Conservation (phyloP, 1,284 basidiomycete genomes). For the Earliella scabrosa region DNA sequence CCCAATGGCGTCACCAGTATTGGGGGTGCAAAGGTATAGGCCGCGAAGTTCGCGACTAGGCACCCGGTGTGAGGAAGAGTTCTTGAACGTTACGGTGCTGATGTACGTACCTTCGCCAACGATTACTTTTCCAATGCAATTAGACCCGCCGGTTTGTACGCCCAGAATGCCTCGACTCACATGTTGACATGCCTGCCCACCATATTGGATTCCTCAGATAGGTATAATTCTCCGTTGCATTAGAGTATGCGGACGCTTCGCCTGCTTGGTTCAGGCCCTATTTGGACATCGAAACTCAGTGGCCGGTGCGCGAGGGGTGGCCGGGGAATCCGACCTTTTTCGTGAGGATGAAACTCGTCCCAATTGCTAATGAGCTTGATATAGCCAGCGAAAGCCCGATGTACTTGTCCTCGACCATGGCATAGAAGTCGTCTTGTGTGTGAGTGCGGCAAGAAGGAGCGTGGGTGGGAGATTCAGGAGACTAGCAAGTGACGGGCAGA, state of each 20-base stretch:
- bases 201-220: conserved; percentile 96
- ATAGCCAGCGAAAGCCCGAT: conserved; percentile 89
- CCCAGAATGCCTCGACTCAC: conserved; percentile 55
- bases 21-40: conserved; percentile 97
- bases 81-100: background rate
- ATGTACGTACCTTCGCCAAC: conserved; percentile 78
- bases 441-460: conserved; percentile 14
- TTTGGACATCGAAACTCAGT: background rate
- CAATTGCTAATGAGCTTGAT: conserved; percentile 84
- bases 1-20: conserved; percentile 97
- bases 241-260: conserved; percentile 53
- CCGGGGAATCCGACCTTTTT: conserved; percentile 74
- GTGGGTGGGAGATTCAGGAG: conserved; percentile 6
- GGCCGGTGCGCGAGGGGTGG: background rate
- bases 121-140: conserved; percentile 62
- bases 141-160: conserved; percentile 7
- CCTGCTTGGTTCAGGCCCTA: conserved; percentile 87
- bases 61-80: background rate
- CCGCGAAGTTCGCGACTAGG: conserved; percentile 96
- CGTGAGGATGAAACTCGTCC: conserved; percentile 94
- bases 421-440: background rate
- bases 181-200: conserved; percentile 96
- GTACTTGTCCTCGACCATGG: conserved; percentile 89
- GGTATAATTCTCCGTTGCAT: conserved; percentile 78
- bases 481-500: background rate